Conservation (phyloP, 139 green algal genomes). For the Coccomyxa sp. region DNA sequence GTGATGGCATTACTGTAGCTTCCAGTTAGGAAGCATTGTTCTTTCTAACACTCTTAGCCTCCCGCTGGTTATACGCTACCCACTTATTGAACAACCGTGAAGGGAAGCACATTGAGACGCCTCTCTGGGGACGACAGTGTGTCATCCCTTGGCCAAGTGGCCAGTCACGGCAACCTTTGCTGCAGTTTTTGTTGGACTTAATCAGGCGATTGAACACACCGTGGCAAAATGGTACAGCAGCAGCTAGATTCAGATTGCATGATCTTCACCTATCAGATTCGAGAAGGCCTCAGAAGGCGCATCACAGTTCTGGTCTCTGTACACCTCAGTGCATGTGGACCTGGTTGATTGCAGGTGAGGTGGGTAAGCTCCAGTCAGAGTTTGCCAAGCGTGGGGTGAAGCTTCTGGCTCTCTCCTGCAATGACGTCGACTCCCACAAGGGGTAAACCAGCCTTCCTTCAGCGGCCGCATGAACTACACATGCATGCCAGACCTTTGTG, state of each 20-base stretch:
- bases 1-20: background rate
- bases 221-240: too few species aligned
- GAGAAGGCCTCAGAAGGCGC: too few species aligned
- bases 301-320: too few species aligned
- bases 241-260: too few species aligned
- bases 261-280: too few species aligned
- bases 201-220: too few species aligned
- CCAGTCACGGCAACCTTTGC: too few species aligned
- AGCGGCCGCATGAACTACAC: background rate
- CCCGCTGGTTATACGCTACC: background rate
- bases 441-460: background rate
- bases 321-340: too few species aligned
- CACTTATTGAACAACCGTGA: too few species aligned
- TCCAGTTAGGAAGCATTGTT: background rate
- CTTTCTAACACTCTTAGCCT: background rate
- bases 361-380: constrained; percentile 37
- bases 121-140: background rate
- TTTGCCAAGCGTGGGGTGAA: constrained; percentile 50
- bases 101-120: background rate
- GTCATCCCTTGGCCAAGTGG: too few species aligned
- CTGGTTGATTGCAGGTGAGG: constrained; percentile 1
- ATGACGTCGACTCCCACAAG: constrained; percentile 55
- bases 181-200: too few species aligned
- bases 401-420: constrained; percentile 55
- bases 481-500: too few species aligned